Conservation (phyloP, 2,329 filamentous ascomycete genomes). For the Alternaria ethzedia region DNA sequence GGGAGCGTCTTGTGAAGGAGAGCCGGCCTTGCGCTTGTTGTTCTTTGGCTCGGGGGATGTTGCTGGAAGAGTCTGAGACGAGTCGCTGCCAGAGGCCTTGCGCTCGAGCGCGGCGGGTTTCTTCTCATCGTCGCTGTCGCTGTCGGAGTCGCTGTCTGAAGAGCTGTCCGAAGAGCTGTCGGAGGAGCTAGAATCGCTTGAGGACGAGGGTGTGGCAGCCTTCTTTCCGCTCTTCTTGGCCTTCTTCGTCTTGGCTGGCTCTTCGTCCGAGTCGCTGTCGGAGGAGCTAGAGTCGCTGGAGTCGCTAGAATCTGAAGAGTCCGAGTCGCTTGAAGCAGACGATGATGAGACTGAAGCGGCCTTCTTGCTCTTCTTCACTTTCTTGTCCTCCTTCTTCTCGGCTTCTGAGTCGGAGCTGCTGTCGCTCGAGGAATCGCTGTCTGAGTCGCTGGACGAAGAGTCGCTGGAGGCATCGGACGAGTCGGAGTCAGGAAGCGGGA, state of each 20-base stretch:
- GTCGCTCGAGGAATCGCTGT: conserved; percentile 33
- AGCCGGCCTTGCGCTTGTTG: conserved; percentile 52
- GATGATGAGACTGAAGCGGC: conserved; percentile 37
- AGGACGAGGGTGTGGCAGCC: conserved; percentile 23
- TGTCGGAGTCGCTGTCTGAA: conserved; percentile 25
- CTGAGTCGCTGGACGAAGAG: conserved; percentile 21
- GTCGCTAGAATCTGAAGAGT: conserved; percentile 23
- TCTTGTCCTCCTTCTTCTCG: conserved; percentile 25
- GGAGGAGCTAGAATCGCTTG: conserved; percentile 28
- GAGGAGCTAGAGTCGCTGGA: conserved; percentile 36
- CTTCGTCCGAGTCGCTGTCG: conserved; percentile 31
- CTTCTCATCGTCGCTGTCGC: conserved; percentile 24
- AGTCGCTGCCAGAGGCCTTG: conserved; percentile 55
- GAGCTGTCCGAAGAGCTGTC: conserved; percentile 25
- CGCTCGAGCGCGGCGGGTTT: conserved; percentile 33
- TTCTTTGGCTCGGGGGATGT: conserved; percentile 37
- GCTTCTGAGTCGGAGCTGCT: conserved; percentile 37
- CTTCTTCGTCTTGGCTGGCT: conserved; percentile 18
- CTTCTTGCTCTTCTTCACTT: conserved; percentile 31
- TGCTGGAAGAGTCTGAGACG: conserved; percentile 47
- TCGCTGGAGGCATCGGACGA: conserved; percentile 34
- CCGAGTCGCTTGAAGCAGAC: conserved; percentile 38
- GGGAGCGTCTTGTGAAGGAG: conserved; percentile 39
- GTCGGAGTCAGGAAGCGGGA: conserved; percentile 36
- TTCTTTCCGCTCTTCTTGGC: conserved; percentile 25